Evolutionary conservation across 371 early-diverging fungal genomes (phyloP).

Genomic region (Mortierella sp.): DNA sequence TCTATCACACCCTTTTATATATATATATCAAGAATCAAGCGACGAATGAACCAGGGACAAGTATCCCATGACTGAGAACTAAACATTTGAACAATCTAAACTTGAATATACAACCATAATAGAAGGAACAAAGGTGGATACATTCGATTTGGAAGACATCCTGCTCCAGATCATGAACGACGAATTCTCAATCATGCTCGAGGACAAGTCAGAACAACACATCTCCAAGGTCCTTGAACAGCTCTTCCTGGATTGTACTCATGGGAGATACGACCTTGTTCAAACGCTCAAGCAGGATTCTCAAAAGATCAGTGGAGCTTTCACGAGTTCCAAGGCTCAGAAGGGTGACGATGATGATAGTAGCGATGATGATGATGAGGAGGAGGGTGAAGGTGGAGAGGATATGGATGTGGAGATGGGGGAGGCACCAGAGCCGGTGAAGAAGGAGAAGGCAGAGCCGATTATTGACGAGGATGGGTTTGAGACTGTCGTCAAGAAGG

Average conservation of each 20-base stretch:
- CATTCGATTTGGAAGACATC: conserved; percentile 75
- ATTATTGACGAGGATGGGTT: conserved; percentile 68
- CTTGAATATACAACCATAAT: not conserved
- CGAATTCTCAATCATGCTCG: conserved; percentile 74
- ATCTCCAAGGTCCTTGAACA: conserved; percentile 66
- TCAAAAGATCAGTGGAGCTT: conserved; percentile 57
- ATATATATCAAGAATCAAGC: too few relatives aligned
- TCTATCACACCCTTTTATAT: not conserved
- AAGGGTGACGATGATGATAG: conserved; percentile 59
- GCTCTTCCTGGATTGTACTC: conserved; percentile 67
- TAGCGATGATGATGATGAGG: conserved; percentile 32
- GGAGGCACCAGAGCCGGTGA: conserved; percentile 38
- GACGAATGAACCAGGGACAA: too few relatives aligned
- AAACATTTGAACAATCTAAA: not conserved
- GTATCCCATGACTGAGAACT: not conserved
- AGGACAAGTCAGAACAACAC: conserved; percentile 76
- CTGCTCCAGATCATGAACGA: conserved; percentile 75
- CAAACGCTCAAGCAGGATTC: conserved; percentile 64
- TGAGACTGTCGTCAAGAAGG: conserved; percentile 59
- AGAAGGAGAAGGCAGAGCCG: conserved; percentile 55
- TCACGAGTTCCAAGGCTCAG: conserved; percentile 39
- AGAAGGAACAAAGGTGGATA: conserved; percentile 74
- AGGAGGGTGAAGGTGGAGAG: conserved; percentile 22
- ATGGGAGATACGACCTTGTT: conserved; percentile 67
- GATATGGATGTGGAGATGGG: conserved; percentile 62